phyloP scores from a whole-genome alignment of 345 rosid genomes.

The Rhodamnia argentea region DNA sequence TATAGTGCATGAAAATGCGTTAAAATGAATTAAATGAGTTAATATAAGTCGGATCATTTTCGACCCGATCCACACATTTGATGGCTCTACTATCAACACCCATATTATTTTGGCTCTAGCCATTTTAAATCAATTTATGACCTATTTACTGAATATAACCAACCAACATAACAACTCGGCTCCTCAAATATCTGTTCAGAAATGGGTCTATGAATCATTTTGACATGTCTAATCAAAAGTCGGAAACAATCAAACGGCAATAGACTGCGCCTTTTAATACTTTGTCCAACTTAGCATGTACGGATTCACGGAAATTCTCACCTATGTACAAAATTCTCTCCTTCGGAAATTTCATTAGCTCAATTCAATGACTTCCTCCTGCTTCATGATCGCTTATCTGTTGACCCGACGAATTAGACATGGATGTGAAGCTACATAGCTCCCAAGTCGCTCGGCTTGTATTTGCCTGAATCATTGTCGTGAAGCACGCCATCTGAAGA shows the following conservation, averaged over 20 bases:
- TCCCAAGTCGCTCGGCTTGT: not conserved
- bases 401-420: not conserved
- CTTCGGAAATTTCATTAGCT: not conserved
- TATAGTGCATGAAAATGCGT: no score
- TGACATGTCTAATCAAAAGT: not conserved
- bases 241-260: not conserved
- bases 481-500: conserved; percentile 35
- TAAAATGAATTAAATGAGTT: no score
- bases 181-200: no score
- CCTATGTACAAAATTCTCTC: not conserved
- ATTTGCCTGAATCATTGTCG: conserved; percentile 18
- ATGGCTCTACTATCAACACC: no score
- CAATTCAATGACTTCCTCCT: not conserved
- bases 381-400: not conserved
- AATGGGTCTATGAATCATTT: no score
- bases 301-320: not conserved
- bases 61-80: no score
- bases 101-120: no score
- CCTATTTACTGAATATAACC: no score
- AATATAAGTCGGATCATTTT: no score
- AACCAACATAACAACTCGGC: no score
- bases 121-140: no score
- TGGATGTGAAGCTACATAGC: not conserved
- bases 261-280: not conserved
- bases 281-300: not conserved